These are phyloP conservation scores for Phytopythium ostracodes DNA, from an alignment of 352 stramenopile species.

Conservation along the genomic window DNA sequence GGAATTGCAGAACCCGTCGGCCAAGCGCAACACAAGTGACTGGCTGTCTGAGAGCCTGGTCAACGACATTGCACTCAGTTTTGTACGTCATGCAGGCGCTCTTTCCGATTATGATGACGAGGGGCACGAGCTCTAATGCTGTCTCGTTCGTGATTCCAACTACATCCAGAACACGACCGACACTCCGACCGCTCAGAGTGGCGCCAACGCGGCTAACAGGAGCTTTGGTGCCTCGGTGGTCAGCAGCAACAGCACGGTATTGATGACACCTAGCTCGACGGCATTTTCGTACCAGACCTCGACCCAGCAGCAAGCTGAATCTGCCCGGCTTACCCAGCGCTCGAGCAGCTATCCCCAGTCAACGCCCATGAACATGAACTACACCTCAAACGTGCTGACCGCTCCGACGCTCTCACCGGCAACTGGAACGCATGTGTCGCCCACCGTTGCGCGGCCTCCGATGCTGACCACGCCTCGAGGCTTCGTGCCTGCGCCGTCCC, in stretches of 20 bases:
- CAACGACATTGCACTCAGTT: conserved; percentile 67
- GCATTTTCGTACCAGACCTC: conserved; percentile 29
- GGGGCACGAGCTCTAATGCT: not conserved
- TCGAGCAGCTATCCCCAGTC: conserved; percentile 20
- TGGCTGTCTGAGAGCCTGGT: conserved; percentile 76
- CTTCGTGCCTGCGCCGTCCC: not conserved
- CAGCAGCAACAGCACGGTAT: conserved; percentile 8
- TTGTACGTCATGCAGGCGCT: conserved; percentile 19
- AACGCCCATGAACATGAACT: conserved; percentile 30
- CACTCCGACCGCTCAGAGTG: conserved; percentile 4
- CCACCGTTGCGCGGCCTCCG: not conserved
- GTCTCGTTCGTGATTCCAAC: not conserved
- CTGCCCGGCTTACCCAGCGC: not conserved
- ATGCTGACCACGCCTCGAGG: conserved; percentile 3
- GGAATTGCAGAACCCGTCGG: conserved; percentile 56
- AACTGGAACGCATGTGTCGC: not conserved
- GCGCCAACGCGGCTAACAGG: not conserved
- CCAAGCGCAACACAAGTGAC: conserved; percentile 67
- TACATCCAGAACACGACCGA: conserved; percentile 3
- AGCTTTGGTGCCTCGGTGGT: not conserved
- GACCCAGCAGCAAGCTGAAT: conserved; percentile 8
- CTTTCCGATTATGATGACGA: not conserved
- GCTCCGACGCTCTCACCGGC: not conserved
- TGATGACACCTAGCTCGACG: conserved; percentile 15
- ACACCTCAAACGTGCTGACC: conserved; percentile 7